These are phyloP conservation scores for Talaromyces sp. DNA, from an alignment of 2,329 filamentous ascomycete species.

Conservation along the genomic window DNA sequence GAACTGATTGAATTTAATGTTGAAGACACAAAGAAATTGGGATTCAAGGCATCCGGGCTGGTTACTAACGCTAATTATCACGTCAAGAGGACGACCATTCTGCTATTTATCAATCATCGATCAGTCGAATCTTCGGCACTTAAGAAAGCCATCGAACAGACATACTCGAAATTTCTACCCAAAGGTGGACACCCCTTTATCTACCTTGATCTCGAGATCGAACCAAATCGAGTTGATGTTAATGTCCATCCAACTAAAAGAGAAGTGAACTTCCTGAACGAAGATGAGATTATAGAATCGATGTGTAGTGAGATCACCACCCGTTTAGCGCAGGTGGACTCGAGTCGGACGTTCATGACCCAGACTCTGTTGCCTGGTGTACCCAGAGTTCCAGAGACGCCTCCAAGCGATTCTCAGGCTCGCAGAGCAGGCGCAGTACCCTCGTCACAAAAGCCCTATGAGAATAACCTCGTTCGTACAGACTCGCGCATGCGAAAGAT, in stretches of 20 bases:
- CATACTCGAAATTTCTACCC: constrained; percentile 79
- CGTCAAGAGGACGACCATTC: constrained; percentile 79
- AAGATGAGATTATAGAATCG: constrained; percentile 88
- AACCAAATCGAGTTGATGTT: constrained; percentile 88
- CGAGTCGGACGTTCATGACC: constrained; percentile 88
- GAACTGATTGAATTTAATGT: constrained; percentile 76
- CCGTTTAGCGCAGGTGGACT: constrained; percentile 81
- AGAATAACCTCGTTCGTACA: constrained; percentile 86
- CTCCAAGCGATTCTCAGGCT: neutral
- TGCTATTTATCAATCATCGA: constrained; percentile 96
- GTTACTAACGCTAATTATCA: constrained; percentile 93
- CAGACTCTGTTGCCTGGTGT: constrained; percentile 78
- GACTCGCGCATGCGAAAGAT: constrained; percentile 90
- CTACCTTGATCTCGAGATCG: constrained; percentile 88
- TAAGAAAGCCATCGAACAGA: constrained; percentile 87
- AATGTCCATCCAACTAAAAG: constrained; percentile 97
- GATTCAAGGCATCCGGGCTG: constrained; percentile 76
- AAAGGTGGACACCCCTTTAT: constrained; percentile 93
- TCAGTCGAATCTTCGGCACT: constrained; percentile 85
- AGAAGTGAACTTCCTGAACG: constrained; percentile 95
- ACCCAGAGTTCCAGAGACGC: constrained; percentile 41
- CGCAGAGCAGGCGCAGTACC: constrained; percentile 26
- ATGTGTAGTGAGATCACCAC: constrained; percentile 77
- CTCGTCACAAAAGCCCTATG: constrained; percentile 58
- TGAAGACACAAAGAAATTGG: constrained; percentile 67